Conservation (phyloP, 768 basidiomycete genomes). For the Pholiota microspora region DNA sequence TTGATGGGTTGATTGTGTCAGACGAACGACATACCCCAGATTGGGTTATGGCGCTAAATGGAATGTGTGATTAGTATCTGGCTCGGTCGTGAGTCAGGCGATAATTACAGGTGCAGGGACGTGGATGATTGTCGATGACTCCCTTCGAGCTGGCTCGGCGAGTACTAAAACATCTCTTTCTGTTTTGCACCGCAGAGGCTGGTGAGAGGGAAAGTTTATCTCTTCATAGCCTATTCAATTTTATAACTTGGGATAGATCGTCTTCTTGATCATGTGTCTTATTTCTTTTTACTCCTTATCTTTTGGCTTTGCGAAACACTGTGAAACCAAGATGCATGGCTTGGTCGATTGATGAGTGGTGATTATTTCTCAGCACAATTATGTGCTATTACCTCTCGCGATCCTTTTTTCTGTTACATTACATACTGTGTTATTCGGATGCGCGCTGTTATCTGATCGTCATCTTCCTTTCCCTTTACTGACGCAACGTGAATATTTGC, state of each 20-base stretch:
- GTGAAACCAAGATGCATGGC: background rate
- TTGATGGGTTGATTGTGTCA: constrained; percentile 15
- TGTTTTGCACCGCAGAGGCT: background rate
- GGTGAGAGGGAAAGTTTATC: background rate
- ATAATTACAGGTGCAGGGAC: background rate
- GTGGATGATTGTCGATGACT: background rate
- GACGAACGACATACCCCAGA: constrained; percentile 2
- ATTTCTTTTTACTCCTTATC: background rate
- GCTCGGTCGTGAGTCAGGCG: background rate
- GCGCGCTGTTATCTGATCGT: constrained; percentile 5
- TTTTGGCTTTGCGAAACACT: background rate
- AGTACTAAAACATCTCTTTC: background rate
- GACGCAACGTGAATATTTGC: background rate
- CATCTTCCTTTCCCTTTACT: background rate
- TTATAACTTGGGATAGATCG: background rate
- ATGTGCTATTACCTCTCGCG: background rate
- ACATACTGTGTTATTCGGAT: background rate
- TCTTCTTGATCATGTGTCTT: background rate
- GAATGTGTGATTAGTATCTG: background rate
- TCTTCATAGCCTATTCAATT: background rate
- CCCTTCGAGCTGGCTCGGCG: background rate
- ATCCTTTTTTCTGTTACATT: background rate
- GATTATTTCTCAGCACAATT: background rate
- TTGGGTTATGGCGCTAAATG: background rate
- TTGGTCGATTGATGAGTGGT: background rate